Conservation (phyloP, 1,284 basidiomycete species). For the Ganoderma lucidum region DNA sequence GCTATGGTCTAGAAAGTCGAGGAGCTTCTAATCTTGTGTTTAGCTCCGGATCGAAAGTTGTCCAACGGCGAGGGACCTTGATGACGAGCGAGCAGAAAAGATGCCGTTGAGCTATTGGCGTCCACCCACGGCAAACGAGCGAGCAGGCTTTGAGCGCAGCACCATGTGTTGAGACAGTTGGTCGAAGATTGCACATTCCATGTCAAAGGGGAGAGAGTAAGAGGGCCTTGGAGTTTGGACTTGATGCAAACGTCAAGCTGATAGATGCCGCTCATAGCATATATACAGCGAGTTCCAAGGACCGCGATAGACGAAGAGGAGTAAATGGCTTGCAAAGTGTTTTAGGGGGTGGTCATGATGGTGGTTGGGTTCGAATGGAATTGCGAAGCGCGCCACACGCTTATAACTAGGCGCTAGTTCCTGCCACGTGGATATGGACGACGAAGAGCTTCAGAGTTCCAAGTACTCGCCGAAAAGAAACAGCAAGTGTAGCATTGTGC, state of each 20-base stretch:
- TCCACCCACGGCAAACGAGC: conserved; percentile 2
- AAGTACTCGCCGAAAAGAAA: no score
- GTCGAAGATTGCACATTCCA: background rate
- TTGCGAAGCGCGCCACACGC: background rate
- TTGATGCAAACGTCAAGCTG: background rate
- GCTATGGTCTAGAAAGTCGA: background rate
- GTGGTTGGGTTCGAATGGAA: background rate
- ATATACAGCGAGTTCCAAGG: background rate
- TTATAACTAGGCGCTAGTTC: background rate
- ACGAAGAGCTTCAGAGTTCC: background rate
- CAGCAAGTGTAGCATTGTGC: no score
- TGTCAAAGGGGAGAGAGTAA: background rate
- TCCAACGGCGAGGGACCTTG: background rate
- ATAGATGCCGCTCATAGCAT: background rate
- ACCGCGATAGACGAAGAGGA: no score
- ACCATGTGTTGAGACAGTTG: background rate
- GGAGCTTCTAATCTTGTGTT: background rate
- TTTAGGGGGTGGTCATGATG: background rate
- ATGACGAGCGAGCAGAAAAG: background rate
- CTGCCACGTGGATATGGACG: background rate
- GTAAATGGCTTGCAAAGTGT: background rate
- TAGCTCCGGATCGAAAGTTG: background rate
- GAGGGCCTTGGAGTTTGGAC: background rate
- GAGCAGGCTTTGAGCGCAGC: background rate
- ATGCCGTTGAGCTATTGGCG: background rate